Evolutionary conservation across 1,284 basidiomycete species (phyloP).

Genomic region (Earliella scabrosa): DNA sequence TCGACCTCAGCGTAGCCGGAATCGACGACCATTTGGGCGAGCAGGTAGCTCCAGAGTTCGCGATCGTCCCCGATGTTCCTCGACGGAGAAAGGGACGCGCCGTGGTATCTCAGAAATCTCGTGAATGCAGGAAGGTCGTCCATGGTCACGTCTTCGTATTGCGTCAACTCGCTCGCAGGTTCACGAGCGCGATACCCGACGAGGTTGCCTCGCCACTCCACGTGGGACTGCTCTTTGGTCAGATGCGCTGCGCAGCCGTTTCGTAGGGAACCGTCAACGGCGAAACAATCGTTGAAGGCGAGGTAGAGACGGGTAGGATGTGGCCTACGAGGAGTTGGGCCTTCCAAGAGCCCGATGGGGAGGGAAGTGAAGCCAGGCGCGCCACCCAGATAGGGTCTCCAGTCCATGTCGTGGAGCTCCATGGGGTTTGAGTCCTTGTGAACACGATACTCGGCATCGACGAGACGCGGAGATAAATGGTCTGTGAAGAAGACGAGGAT

Average conservation of each 20-base stretch:
- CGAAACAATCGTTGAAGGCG: slow-evolving; percentile 1
- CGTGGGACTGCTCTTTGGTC: neutral
- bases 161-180: neutral
- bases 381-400: no score
- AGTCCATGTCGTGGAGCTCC: no score
- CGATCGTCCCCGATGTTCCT: no score
- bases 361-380: neutral
- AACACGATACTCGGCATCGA: neutral
- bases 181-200: slow-evolving; percentile 12
- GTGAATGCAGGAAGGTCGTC: slow-evolving; percentile 10
- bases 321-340: neutral
- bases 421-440: no score
- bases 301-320: neutral
- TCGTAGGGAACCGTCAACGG: neutral
- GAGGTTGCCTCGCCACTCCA: slow-evolving; percentile 6
- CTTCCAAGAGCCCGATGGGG: slow-evolving; percentile 3
- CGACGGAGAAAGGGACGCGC: neutral
- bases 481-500: slow-evolving; percentile 1
- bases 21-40: no score
- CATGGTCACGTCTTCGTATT: slow-evolving; percentile 12
- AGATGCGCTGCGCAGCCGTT: slow-evolving; percentile 5
- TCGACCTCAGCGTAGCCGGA: no score
- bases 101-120: neutral
- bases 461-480: neutral
- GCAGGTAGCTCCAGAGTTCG: neutral